Evolutionary conservation across 768 basidiomycete genomes (phyloP).

Genomic region (Termitomyces sp.): DNA sequence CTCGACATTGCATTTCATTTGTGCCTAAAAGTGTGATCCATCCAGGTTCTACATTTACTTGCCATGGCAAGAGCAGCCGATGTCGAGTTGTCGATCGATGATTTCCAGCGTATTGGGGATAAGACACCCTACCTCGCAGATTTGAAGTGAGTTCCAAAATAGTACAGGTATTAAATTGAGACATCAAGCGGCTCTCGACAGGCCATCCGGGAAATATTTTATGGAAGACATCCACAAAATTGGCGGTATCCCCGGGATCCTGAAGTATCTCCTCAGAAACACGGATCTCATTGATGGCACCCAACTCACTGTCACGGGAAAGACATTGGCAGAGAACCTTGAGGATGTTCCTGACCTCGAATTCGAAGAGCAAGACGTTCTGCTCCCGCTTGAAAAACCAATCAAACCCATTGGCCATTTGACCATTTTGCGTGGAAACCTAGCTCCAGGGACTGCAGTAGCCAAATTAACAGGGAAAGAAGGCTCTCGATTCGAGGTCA

Average conservation of each 20-base stretch:
- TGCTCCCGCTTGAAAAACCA: conserved; percentile 66
- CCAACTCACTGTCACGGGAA: conserved; percentile 88
- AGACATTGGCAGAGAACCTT: conserved; percentile 84
- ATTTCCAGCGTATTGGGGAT: conserved; percentile 79
- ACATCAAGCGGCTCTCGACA: neutral
- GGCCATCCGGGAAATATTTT: conserved; percentile 78
- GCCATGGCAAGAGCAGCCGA: conserved; percentile 85
- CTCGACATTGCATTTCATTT: neutral
- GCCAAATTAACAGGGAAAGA: conserved; percentile 95
- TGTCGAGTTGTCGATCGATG: conserved; percentile 67
- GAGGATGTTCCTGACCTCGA: conserved; percentile 68
- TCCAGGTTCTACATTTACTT: conserved; percentile 73
- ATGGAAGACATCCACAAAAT: conserved; percentile 89
- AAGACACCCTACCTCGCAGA: conserved; percentile 84
- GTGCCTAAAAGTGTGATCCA: neutral
- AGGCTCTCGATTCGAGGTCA: conserved; percentile 76
- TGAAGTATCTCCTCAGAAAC: conserved; percentile 79
- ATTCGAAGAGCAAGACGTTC: conserved; percentile 72
- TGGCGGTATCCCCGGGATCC: conserved; percentile 78
- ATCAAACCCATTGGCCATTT: conserved; percentile 87
- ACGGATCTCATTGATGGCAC: conserved; percentile 76
- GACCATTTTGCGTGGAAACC: conserved; percentile 82
- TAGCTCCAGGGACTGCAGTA: conserved; percentile 83
- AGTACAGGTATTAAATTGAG: neutral
- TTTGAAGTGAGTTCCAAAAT: conserved; percentile 46